phyloP scores from a whole-genome alignment of 2,329 filamentous ascomycete genomes.

The Acrocalymma vagum region DNA sequence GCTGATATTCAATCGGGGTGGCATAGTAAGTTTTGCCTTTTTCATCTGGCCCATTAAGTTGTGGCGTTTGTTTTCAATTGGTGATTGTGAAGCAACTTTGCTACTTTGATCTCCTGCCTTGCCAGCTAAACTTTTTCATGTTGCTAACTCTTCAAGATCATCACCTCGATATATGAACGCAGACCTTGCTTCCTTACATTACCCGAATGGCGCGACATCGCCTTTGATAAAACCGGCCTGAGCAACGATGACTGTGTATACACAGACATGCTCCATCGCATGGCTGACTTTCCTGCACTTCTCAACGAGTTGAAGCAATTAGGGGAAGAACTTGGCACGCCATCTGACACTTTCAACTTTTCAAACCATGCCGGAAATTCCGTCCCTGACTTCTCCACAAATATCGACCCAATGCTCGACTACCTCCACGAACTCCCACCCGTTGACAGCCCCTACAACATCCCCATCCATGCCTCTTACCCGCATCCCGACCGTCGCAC shows the following conservation, averaged over 20 bases:
- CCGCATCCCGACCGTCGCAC: slow-evolving; percentile 12
- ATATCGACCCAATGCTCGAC: slow-evolving; percentile 18
- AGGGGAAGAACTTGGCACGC: slow-evolving; percentile 5
- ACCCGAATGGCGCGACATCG: slow-evolving; percentile 40
- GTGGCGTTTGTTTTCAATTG: neutral
- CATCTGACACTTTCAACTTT: slow-evolving; percentile 1
- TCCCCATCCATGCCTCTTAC: slow-evolving; percentile 4
- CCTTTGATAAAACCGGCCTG: slow-evolving; percentile 40
- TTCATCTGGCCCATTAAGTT: neutral
- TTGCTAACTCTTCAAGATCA: slow-evolving; percentile 30
- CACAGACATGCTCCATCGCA: slow-evolving; percentile 35
- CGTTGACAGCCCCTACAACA: slow-evolving; percentile 9
- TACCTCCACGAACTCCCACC: slow-evolving; percentile 19
- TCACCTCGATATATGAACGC: slow-evolving; percentile 39
- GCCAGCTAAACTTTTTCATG: no score
- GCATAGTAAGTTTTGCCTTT: slow-evolving; percentile 34
- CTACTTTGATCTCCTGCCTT: no score
- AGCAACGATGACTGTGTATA: slow-evolving; percentile 35
- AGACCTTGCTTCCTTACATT: slow-evolving; percentile 39
- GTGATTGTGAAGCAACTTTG: no score
- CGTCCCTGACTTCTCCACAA: slow-evolving; percentile 8
- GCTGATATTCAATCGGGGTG: slow-evolving; percentile 38
- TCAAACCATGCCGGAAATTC: slow-evolving; percentile 1
- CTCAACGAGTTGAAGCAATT: slow-evolving; percentile 36
- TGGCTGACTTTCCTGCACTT: slow-evolving; percentile 37